Evolutionary conservation across 2,329 filamentous ascomycete genomes (phyloP), one percentile per base, ranked within the genome.

Genomic region (Trichoderma atrobrunneum): DNA sequence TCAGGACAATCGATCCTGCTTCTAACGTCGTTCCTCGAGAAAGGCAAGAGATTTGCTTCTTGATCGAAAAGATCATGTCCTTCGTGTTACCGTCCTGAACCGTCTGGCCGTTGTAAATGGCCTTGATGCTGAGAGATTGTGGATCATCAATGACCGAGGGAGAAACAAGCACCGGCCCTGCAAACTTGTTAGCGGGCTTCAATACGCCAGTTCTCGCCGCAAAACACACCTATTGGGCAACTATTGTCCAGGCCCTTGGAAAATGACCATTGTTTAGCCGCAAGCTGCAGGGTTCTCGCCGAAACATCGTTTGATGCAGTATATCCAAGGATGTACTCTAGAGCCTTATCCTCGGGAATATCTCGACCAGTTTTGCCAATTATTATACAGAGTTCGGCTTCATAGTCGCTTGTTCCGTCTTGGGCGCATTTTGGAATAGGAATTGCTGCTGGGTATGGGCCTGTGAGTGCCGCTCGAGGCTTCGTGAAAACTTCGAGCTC

Each of bases 281-380:
- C 85, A 14, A 70, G 62, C 69, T 72, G 70, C 61, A 74, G 79
- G 71, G 86, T 84, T 3, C 86, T 79, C 0, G 85, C 84, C 2
- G 85, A 85, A 21, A 87, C 76, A 73, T 88, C 86, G 76, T 90
- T 89, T 39, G 85, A 85, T 28, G 84, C 84, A 0, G 87, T 87
- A 73, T 89, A 90, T 34, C 87, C 88, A 1, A 89, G 83, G 2
- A 90, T 81, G 75, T 88, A 87, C 28, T 85, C 81, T 5, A 85
- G 74, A 5, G 86, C 85, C 32, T 87, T 82, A 1, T 80, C 80
- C 64, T 85, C 84, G 4, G 80, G 74, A 3, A 87, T 82, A 67
- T 87, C 83, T 74, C 86, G 87, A 67, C 81, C 83, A 36, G 83
- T 80, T 48, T 82, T 81, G 11, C 84, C 83, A 30, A 88, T 84